A percentile compares a stretch with the other conserved stretches of the same genome.
These are phyloP conservation scores for Exophiala calicioides DNA, from an alignment of 2,329 filamentous ascomycete genomes.

Conservation along the genomic window DNA sequence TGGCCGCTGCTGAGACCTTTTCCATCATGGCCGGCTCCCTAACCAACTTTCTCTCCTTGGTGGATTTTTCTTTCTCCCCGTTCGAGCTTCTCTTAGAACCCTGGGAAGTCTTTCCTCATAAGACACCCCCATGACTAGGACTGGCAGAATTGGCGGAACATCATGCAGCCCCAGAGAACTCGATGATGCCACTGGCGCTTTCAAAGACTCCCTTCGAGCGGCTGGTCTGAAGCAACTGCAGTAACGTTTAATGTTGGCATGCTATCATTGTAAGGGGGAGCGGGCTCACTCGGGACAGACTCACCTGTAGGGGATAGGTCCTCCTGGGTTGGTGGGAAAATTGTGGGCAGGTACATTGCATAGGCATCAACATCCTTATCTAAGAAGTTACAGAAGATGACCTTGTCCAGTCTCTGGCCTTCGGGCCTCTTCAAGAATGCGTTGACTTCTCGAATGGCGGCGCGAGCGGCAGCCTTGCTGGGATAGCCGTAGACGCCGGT, in stretches of 20 bases:
- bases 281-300: constrained; percentile 16
- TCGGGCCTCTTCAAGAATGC: constrained; percentile 52
- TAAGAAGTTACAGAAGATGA: constrained; percentile 85
- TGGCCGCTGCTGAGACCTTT: no score
- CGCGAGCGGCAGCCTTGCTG: constrained; percentile 67
- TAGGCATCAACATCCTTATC: constrained; percentile 77
- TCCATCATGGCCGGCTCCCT: no score
- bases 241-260: constrained; percentile 1
- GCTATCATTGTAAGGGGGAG: constrained; percentile 4
- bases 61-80: no score
- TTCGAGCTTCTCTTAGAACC: no score
- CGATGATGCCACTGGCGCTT: background rate
- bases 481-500: constrained; percentile 92
- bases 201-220: constrained; percentile 19
- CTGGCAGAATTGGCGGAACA: no score
- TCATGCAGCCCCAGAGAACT: no score
- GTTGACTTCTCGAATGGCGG: constrained; percentile 65
- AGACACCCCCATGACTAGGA: no score
- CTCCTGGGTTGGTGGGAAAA: constrained; percentile 51
- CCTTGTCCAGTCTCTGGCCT: constrained; percentile 60
- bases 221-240: no score
- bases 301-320: constrained; percentile 36
- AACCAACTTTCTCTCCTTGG: no score
- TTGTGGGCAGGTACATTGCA: constrained; percentile 64
- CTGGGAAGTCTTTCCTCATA: background rate